Evolutionary conservation across 306 rosid species (phyloP).

Genomic region (peach (Prunus persica)): DNA sequence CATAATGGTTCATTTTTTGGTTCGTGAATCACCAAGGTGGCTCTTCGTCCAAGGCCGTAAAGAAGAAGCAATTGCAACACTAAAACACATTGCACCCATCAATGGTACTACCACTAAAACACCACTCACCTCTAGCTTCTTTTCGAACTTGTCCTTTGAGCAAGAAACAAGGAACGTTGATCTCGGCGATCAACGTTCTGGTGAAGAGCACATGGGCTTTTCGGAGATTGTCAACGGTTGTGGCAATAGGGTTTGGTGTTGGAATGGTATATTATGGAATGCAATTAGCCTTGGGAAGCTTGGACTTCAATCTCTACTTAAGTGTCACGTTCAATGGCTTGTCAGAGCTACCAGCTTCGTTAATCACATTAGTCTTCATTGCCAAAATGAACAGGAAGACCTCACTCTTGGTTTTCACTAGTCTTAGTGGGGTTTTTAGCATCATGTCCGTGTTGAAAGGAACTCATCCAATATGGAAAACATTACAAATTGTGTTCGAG

Average conservation of each 20-base stretch:
- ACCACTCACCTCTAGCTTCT: slow-evolving; percentile 19
- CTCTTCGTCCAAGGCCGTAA: slow-evolving; percentile 44
- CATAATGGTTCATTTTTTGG: slow-evolving; percentile 20
- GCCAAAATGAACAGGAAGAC: slow-evolving; percentile 42
- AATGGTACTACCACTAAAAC: slow-evolving; percentile 14
- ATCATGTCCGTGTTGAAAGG: slow-evolving; percentile 35
- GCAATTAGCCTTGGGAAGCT: slow-evolving; percentile 54
- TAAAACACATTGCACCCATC: slow-evolving; percentile 22
- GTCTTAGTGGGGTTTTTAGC: slow-evolving; percentile 45
- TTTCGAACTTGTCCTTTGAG: slow-evolving; percentile 9
- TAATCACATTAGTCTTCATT: slow-evolving; percentile 32
- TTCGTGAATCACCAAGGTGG: slow-evolving; percentile 69
- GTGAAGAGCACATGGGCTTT: slow-evolving; percentile 45
- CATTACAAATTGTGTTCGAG: slow-evolving; percentile 43
- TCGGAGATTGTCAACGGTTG: slow-evolving; percentile 20
- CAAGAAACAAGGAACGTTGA: slow-evolving; percentile 30
- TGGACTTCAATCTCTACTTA: slow-evolving; percentile 46
- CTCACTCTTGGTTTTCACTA: slow-evolving; percentile 22
- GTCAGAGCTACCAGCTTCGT: slow-evolving; percentile 52
- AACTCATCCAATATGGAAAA: not conserved
- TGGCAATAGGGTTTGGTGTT: slow-evolving; percentile 43
- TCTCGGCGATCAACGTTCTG: slow-evolving; percentile 31
- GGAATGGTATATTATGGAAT: slow-evolving; percentile 66
- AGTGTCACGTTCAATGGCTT: slow-evolving; percentile 58
- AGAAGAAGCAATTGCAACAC: slow-evolving; percentile 43